Conservation (phyloP, 768 basidiomycete genomes). For the Pleurotus pulmonarius region DNA sequence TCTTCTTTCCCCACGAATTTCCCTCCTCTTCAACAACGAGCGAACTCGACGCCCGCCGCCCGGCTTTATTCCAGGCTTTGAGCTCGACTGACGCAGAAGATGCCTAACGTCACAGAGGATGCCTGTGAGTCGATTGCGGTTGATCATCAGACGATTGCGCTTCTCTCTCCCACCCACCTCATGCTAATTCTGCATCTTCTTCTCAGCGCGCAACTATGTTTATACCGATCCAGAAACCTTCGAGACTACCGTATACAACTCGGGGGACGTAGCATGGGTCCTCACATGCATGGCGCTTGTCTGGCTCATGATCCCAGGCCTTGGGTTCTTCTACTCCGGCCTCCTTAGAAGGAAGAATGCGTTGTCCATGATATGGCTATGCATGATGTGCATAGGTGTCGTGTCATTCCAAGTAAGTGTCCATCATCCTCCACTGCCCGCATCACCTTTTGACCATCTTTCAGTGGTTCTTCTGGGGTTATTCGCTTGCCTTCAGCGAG, state of each 20-base stretch:
- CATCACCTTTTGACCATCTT: not conserved
- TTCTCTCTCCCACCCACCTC: slow-evolving; percentile 3
- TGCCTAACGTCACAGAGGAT: slow-evolving; percentile 9
- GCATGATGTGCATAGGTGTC: slow-evolving; percentile 71
- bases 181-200: slow-evolving; percentile 3
- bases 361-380: slow-evolving; percentile 81
- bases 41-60: not conserved
- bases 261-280: slow-evolving; percentile 53
- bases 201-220: slow-evolving; percentile 32
- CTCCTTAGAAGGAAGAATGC: slow-evolving; percentile 92
- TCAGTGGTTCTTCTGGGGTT: slow-evolving; percentile 98
- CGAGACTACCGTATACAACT: slow-evolving; percentile 34
- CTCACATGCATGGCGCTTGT: slow-evolving; percentile 76
- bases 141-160: not conserved
- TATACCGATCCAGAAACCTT: slow-evolving; percentile 26
- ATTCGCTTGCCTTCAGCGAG: slow-evolving; percentile 86
- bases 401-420: slow-evolving; percentile 78
- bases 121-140: not conserved
- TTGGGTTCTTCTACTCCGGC: slow-evolving; percentile 89
- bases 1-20: slow-evolving; percentile 1
- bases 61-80: not conserved
- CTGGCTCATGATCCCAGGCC: slow-evolving; percentile 81
- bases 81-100: not conserved
- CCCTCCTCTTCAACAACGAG: not conserved
- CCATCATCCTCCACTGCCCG: not conserved